Evolutionary conservation across 495 filamentous ascomycete species (phyloP), one percentile per base, ranked within the genome.

Genomic region (Hypomontagnella submonticulosa): DNA sequence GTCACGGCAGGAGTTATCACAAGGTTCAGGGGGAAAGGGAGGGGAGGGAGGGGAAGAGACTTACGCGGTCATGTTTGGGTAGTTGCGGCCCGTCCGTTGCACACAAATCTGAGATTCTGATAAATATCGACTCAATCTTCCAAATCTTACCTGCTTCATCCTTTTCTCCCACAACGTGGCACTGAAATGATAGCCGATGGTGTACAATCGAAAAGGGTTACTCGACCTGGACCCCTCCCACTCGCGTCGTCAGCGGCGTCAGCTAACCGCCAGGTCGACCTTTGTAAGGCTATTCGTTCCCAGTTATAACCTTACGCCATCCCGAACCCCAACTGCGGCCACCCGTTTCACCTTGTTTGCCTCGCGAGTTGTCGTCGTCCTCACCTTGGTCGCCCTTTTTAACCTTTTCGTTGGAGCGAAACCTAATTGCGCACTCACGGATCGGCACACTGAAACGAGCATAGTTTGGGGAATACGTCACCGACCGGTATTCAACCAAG

Each of bases 61-160:
- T 67, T 67, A 67, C 64, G 64, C 18, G 51, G 63, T 61, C 41
- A 46, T 55, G 57, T 42, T 47, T 36, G 41, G 58, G 64, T 16
- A 54, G 53, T 43, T 66, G 57, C 47, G 23, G 30, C 37, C 10
- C 36, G 42, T 46, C 19, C 30, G 53, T 57, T 38, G 38, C 33
- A 62, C 40, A 33, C 11, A 36, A 51, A 20, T 51, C 18, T 61
- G 51, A 27, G 38, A 61, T 61, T 50, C 52, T 67, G 58, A 62
- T 67, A 67, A 67, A 67, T 67, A 67, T 62, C 64, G 41, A 56
- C 46, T 34, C 50, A 43, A 52, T 61, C 58, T 62, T 61, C 58
- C 52, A 49, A 61, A 57, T 43, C 34, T 32, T 44, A 64, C 7
- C 27, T 37, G 44, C 23, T 32, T 34, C 36, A 44, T 41, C 38